phyloP scores from a whole-genome alignment of 208 protist species.

The Trypanosoma theileri region DNA sequence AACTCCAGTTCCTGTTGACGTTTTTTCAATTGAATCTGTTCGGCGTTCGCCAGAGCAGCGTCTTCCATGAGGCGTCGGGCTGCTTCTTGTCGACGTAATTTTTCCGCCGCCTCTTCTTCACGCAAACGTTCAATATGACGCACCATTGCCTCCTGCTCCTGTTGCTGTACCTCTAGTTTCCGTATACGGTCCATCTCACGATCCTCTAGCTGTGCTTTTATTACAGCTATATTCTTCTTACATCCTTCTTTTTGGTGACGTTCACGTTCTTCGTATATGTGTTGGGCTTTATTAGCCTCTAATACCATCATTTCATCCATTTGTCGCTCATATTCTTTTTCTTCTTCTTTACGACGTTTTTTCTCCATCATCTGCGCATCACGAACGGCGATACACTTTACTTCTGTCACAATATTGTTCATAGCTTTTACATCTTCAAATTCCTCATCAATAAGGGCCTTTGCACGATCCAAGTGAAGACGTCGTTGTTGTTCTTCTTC shows the following conservation, averaged over 20 bases:
- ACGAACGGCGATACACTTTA: constrained; percentile 89
- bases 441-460: constrained; percentile 79
- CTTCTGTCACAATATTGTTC: constrained; percentile 90
- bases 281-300: constrained; percentile 85
- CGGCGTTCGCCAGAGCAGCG: constrained; percentile 90
- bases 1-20: constrained; percentile 63
- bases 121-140: constrained; percentile 86
- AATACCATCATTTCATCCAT: constrained; percentile 84
- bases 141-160: constrained; percentile 93
- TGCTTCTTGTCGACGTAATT: constrained; percentile 73
- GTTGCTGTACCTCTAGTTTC: constrained; percentile 88
- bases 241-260: constrained; percentile 77
- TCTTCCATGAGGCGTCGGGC: constrained; percentile 89
- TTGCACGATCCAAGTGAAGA: constrained; percentile 75
- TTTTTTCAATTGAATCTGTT: constrained; percentile 92
- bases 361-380: constrained; percentile 90
- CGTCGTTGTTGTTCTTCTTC: constrained; percentile 72
- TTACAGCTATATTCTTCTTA: constrained; percentile 75
- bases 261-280: constrained; percentile 92
- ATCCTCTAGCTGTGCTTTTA: constrained; percentile 89
- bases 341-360: constrained; percentile 54
- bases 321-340: constrained; percentile 60
- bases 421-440: constrained; percentile 93
- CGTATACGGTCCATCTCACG: constrained; percentile 86
- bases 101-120: constrained; percentile 86